Evolutionary conservation across 2,329 filamentous ascomycete genomes (phyloP).

Genomic region (Penicillium sp.): DNA sequence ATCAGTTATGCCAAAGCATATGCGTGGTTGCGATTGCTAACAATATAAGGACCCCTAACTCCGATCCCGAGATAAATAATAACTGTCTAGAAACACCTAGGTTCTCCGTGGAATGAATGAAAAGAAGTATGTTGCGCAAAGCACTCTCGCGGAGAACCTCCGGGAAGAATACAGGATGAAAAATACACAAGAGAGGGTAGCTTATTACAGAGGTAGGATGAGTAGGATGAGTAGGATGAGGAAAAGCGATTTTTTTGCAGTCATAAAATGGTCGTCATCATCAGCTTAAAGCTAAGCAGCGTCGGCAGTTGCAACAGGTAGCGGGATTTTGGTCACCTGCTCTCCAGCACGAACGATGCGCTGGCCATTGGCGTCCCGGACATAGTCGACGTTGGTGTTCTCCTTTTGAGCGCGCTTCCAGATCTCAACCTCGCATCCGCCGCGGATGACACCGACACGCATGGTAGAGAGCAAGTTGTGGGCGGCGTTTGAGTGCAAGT

Average conservation of each 20-base stretch:
- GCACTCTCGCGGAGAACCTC: not conserved
- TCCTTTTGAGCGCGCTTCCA: conserved; percentile 84
- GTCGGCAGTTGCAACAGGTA: conserved; percentile 77
- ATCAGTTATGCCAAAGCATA: too few species aligned
- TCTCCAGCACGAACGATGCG: conserved; percentile 80
- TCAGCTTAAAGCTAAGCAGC: conserved; percentile 56
- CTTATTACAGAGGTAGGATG: not conserved
- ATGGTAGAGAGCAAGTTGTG: conserved; percentile 87
- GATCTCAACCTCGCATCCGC: conserved; percentile 85
- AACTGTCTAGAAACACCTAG: conserved; percentile 5
- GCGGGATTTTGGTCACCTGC: conserved; percentile 77
- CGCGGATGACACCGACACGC: conserved; percentile 80
- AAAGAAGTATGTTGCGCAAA: conserved; percentile 8
- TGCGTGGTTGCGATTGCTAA: not conserved
- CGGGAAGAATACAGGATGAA: not conserved
- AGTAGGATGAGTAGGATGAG: not conserved
- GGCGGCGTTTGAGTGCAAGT: conserved; percentile 83
- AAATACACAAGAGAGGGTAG: not conserved
- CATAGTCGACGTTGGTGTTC: conserved; percentile 75
- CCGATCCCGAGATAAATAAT: not conserved
- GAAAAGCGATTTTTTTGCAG: not conserved
- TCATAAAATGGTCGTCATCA: conserved; percentile 18
- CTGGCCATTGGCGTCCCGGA: conserved; percentile 76
- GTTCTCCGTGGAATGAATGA: not conserved
- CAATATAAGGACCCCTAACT: not conserved